Evolutionary conservation across 441 rosid genomes (phyloP).

Genomic region (Populus hybrid): DNA sequence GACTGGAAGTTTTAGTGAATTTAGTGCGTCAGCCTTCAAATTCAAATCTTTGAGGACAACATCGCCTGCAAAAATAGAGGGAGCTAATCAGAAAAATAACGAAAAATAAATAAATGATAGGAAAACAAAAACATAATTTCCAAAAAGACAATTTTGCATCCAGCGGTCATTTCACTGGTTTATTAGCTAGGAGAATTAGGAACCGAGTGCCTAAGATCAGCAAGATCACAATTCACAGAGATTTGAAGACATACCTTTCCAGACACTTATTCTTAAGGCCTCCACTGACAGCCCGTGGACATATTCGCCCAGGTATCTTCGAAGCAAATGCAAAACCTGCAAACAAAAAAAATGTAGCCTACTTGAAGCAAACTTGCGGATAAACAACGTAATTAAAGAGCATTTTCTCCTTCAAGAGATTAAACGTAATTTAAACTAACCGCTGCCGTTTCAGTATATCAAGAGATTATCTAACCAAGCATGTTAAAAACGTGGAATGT

Average conservation of each 20-base stretch:
- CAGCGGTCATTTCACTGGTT: constrained; percentile 3
- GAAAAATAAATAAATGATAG: background rate
- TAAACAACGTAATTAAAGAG: background rate
- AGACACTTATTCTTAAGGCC: constrained; percentile 94
- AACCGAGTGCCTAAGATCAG: background rate
- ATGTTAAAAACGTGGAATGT: background rate
- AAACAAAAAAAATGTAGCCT: constrained; percentile 11
- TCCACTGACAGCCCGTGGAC: constrained; percentile 92
- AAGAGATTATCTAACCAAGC: background rate
- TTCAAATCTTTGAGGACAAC: constrained; percentile 93
- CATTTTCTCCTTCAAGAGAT: background rate
- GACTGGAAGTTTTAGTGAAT: constrained; percentile 85
- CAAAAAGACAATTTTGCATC: constrained; percentile 18
- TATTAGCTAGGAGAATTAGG: background rate
- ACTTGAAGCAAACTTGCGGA: background rate
- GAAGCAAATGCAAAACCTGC: constrained; percentile 95
- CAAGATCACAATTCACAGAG: constrained; percentile 3
- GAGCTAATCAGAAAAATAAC: background rate
- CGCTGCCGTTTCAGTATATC: background rate
- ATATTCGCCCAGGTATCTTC: constrained; percentile 94
- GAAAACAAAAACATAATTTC: background rate
- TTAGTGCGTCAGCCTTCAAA: constrained; percentile 90
- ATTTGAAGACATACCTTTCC: constrained; percentile 66
- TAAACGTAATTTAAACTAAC: background rate
- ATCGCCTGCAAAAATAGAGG: constrained; percentile 58